Percentiles rank a stretch among this genome's conserved stretches.
These are phyloP conservation scores for Fusarium domesticum DNA, from an alignment of 2,329 filamentous ascomycete species.

Conservation along the genomic window DNA sequence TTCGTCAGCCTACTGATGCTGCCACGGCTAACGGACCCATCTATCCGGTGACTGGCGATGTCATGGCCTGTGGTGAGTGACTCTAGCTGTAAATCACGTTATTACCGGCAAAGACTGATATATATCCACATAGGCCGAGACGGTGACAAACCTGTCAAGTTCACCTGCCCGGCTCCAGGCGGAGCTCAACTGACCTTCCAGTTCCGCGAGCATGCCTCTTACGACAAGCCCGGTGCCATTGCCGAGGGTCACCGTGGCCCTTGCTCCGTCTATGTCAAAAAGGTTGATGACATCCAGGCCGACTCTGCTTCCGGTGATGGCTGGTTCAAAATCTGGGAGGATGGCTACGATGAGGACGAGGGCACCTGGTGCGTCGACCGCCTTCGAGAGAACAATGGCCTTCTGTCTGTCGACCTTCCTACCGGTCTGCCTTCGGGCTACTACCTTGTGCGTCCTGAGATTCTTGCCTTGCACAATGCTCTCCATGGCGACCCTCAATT, in stretches of 20 bases:
- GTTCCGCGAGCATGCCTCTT: constrained; percentile 61
- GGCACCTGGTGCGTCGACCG: constrained; percentile 68
- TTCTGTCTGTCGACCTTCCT: constrained; percentile 62
- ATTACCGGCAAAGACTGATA: background rate
- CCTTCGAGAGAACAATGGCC: constrained; percentile 61
- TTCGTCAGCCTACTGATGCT: constrained; percentile 61
- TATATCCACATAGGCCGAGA: constrained; percentile 37
- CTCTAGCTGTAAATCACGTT: background rate
- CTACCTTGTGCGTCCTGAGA: constrained; percentile 70
- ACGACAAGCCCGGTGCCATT: constrained; percentile 51
- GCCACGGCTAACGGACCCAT: constrained; percentile 57
- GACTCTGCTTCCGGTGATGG: constrained; percentile 58
- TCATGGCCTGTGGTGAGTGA: constrained; percentile 68
- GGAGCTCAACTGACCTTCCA: constrained; percentile 62
- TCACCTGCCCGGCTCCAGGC: constrained; percentile 47
- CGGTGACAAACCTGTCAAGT: constrained; percentile 45
- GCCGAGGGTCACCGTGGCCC: constrained; percentile 64
- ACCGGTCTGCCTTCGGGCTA: constrained; percentile 59
- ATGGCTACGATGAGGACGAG: constrained; percentile 57
- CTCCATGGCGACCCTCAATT: constrained; percentile 63
- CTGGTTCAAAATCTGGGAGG: constrained; percentile 77
- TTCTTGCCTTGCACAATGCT: constrained; percentile 66
- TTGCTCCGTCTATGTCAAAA: constrained; percentile 72
- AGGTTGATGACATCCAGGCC: constrained; percentile 54
- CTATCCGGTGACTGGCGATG: constrained; percentile 51